Conservation (phyloP, 768 basidiomycete genomes). For the Lactarius evosmus region DNA sequence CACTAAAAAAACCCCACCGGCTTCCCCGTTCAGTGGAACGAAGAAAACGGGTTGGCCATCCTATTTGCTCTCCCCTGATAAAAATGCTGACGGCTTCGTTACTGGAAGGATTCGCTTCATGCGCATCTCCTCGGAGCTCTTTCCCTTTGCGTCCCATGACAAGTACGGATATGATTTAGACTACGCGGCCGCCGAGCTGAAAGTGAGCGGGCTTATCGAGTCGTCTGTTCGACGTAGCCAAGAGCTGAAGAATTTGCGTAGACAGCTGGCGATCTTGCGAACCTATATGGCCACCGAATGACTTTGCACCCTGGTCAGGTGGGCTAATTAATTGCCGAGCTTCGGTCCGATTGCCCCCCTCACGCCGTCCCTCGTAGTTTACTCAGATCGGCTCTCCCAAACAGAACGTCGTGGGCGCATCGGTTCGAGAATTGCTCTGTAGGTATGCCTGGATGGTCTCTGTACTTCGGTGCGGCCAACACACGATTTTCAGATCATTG, state of each 20-base stretch:
- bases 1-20: slow-evolving; percentile 12
- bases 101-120: slow-evolving; percentile 83
- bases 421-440: slow-evolving; percentile 74
- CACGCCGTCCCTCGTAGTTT: slow-evolving; percentile 37
- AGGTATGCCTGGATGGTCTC: slow-evolving; percentile 10
- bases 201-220: slow-evolving; percentile 34
- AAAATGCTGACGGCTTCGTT: slow-evolving; percentile 4
- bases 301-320: slow-evolving; percentile 85
- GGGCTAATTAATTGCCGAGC: not conserved
- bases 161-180: slow-evolving; percentile 77
- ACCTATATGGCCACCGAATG: slow-evolving; percentile 53
- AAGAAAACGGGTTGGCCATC: slow-evolving; percentile 58
- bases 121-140: slow-evolving; percentile 87
- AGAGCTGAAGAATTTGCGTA: slow-evolving; percentile 7
- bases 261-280: slow-evolving; percentile 46
- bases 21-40: slow-evolving; percentile 66
- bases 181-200: slow-evolving; percentile 59
- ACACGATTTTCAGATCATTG: slow-evolving; percentile 54
- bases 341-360: not conserved
- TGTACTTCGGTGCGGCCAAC: not conserved
- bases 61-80: not conserved
- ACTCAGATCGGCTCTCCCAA: slow-evolving; percentile 80
- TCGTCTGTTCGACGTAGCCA: not conserved
- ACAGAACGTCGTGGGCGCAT: slow-evolving; percentile 66
- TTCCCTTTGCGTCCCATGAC: slow-evolving; percentile 85